These are phyloP conservation scores for Talaromyces rugulosus DNA, from an alignment of 2,329 filamentous ascomycete species.

Conservation along the genomic window DNA sequence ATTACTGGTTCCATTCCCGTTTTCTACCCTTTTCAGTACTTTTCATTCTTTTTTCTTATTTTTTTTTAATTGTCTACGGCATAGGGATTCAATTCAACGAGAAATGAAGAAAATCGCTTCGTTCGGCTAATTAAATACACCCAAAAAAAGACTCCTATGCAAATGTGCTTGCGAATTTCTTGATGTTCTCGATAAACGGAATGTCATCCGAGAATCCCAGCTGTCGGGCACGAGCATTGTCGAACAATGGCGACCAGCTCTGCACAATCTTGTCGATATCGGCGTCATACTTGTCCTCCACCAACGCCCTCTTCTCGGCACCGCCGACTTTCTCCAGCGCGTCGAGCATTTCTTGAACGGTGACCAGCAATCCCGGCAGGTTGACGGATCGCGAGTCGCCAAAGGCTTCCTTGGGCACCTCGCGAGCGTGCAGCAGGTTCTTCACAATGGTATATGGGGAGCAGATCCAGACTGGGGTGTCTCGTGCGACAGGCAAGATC, in stretches of 20 bases:
- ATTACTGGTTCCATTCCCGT: not conserved
- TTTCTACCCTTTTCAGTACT: not conserved
- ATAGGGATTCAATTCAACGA: not conserved
- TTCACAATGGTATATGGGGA: constrained; percentile 51
- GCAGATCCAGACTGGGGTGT: constrained; percentile 56
- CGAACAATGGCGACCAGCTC: constrained; percentile 58
- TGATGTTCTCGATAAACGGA: constrained; percentile 37
- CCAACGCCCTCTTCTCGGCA: constrained; percentile 48
- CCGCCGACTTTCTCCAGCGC: constrained; percentile 55
- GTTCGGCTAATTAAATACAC: not conserved
- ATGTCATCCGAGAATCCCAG: constrained; percentile 45
- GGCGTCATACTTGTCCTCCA: constrained; percentile 54
- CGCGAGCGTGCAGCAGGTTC: constrained; percentile 52
- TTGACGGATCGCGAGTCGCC: constrained; percentile 51
- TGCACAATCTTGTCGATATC: constrained; percentile 55
- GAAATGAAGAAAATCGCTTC: not conserved
- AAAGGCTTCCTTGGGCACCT: constrained; percentile 49
- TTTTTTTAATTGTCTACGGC: not conserved
- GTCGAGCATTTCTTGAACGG: constrained; percentile 58
- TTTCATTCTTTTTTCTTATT: not conserved
- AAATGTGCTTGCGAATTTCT: constrained; percentile 33
- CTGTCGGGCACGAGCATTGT: constrained; percentile 49
- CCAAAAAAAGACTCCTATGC: constrained; percentile 17
- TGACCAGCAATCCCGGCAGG: constrained; percentile 54
- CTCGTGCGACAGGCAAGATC: constrained; percentile 47